Evolutionary conservation across 2,329 filamentous ascomycete genomes (phyloP).

Genomic region (Coniella vitis): DNA sequence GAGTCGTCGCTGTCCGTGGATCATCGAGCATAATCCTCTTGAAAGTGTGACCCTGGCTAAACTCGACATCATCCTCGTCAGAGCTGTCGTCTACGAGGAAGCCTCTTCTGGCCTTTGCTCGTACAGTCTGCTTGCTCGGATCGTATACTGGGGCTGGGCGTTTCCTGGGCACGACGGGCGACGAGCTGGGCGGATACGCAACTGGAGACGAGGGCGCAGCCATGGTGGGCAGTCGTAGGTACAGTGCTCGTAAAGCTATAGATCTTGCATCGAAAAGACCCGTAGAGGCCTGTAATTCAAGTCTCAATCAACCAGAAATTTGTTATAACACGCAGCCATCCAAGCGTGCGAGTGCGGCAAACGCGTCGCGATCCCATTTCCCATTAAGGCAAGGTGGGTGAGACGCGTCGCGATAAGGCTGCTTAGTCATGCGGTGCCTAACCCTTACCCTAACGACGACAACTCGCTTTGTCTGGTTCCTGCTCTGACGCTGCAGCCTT

Average conservation of each 20-base stretch:
- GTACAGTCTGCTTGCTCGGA: constrained; percentile 22
- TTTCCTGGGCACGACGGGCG: constrained; percentile 27
- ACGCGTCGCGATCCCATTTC: background rate
- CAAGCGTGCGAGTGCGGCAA: background rate
- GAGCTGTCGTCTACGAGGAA: constrained; percentile 39
- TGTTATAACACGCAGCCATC: too few relatives aligned
- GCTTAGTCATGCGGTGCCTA: too few relatives aligned
- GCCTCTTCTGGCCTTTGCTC: constrained; percentile 32
- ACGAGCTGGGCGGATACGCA: constrained; percentile 22
- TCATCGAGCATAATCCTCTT: constrained; percentile 38
- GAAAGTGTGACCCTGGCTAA: constrained; percentile 27
- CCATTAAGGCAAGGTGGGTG: background rate
- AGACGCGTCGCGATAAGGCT: too few relatives aligned
- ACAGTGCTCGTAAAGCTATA: background rate
- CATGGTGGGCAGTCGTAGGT: constrained; percentile 14
- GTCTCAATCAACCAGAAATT: too few relatives aligned
- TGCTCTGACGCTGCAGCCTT: too few relatives aligned
- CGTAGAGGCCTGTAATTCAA: too few relatives aligned
- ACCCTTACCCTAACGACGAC: too few relatives aligned
- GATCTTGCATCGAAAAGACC: too few relatives aligned
- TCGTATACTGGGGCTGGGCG: constrained; percentile 28
- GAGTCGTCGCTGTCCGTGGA: constrained; percentile 18
- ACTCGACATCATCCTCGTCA: constrained; percentile 27
- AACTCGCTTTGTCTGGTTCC: too few relatives aligned
- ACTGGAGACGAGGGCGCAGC: constrained; percentile 22